Base-by-base conservation (phyloP, 2,329 filamentous ascomycete species). In the Penicillium brasilianum region DNA sequence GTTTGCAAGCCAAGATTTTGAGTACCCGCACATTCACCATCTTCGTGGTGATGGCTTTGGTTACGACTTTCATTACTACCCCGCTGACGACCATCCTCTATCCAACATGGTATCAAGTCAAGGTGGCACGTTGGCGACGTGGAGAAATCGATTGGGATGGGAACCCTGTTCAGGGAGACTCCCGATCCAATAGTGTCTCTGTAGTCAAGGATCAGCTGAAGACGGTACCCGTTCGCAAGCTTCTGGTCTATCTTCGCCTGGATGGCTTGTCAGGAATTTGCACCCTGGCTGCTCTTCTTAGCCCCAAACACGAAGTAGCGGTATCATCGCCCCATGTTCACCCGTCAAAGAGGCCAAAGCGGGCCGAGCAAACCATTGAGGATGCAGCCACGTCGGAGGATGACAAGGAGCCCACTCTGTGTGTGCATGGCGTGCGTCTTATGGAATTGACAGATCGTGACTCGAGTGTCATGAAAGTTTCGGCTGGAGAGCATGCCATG, bases 401-500 rank as follows among this genome's bases (percentile, higher is more conserved):
- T 0, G 60, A 71, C 20, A 63, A 71, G 58, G 56, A 63, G 55
- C 39, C 64, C 9, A 84, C 86, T 1, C 82, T 94, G 1, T 85
- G 90, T 71, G 89, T 93, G 0, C 92, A 96, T 69, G 94, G 93
- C 34, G 80, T 97, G n/a, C 90, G 93, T 14, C 84, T 98, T 16
- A 79, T 96, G 52, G 91, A 96, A 72, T 85, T 98, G 13, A 96
- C 92, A 0, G 93, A 97, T 69, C 92, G 94, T 84, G 90, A 92
- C 44, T 97, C 94, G 0, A 93, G 93, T 18, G 94, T 97, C 69
- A 98, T 98, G 94, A 90, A 92, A 69, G 92, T 96, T 11, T 89
- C 92, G 0, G 92, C 96, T 71, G 90, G 93, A 41, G 91, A 95
- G 52, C 85, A 88, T 62, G 85, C 86, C 28, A 82, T 85, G 7